A percentile compares a stretch with the other conserved stretches of the same genome.
Evolutionary conservation across 805 yeast genomes (phyloP).

Genomic region (Saccharomycopsis selenospora): DNA sequence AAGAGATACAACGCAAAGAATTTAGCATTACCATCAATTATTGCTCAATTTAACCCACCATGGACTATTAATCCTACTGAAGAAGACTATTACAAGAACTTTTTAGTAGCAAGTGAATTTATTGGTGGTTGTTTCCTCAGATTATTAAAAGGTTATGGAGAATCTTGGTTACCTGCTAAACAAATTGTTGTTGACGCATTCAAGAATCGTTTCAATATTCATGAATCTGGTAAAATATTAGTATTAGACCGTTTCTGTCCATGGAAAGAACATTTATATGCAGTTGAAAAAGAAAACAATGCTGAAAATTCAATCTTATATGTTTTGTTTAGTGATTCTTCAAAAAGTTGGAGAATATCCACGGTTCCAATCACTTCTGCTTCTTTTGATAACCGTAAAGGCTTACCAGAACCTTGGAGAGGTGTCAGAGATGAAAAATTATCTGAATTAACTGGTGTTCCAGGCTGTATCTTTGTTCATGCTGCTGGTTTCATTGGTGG

Average conservation of each 20-base stretch:
- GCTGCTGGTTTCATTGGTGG: conserved; percentile 99
- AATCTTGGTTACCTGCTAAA: conserved; percentile 89
- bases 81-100: conserved; percentile 53
- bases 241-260: conserved; percentile 75
- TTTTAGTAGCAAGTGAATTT: conserved; percentile 62
- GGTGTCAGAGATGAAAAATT: conserved; percentile 90
- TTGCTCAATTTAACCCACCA: conserved; percentile 73
- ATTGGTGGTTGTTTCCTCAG: conserved; percentile 79
- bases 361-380: conserved; percentile 79
- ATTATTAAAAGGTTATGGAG: conserved; percentile 62
- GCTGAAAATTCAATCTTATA: conserved; percentile 56
- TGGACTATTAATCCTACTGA: conserved; percentile 70
- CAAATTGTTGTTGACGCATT: conserved; percentile 68
- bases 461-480: conserved; percentile 85
- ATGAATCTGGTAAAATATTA: conserved; percentile 65
- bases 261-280: conserved; percentile 90
- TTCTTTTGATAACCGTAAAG: conserved; percentile 77
- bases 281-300: conserved; percentile 54
- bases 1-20: conserved; percentile 61
- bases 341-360: conserved; percentile 74
- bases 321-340: conserved; percentile 74
- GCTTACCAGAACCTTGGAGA: conserved; percentile 88
- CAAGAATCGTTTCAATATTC: conserved; percentile 47
- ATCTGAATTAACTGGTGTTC: conserved; percentile 66
- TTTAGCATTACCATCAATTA: conserved; percentile 70